Evolutionary conservation across 2,329 filamentous ascomycete genomes (phyloP), one percentile per base, ranked within the genome.

Genomic region (Cytospora piceae): DNA sequence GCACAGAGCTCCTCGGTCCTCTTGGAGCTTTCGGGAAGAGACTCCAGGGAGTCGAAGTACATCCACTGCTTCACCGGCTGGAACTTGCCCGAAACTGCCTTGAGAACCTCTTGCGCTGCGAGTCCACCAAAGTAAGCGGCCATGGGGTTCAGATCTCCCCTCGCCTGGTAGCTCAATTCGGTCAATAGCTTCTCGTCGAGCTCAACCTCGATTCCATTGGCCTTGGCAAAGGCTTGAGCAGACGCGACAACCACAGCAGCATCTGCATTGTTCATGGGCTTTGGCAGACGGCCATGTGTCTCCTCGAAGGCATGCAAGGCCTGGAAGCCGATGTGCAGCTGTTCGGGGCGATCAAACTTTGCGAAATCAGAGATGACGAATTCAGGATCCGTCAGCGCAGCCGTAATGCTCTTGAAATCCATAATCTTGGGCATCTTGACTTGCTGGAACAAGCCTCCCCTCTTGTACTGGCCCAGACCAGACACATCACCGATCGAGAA

Each of bases 21-120:
- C 69, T 85, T 83, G 54, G 84, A 85, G 20, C 87, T 91, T 1
- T 88, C 85, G 1, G 95, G 94, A 2, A 99, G 84, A 12, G 95
- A 97, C 78, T 99, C 95, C n/a, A 99, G 82, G 1, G 95, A 97
- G 78, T 99, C 95, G 72, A 97, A 96, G 82, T 99, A 98, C 76
- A 99, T 85, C 88, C 92, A 98, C 77, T 99, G 95, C 71, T 91
- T 86, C 70, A 98, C 89, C n/a, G 95, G 95, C 73, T 93, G 88
- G 81, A 99, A 99, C 79, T 99, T 99, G 71, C 95, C 95, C 61
- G 95, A 99, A 8, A 99, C 92, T 22, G 94, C 93, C 80, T 99
- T 99, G 68, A 99, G 85, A 27, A 97, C 90, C 78, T 99, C 95
- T 76, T 99, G 95, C 1, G 95, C 95, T 31, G 92, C 87, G 71